Conservation (phyloP, 1,284 basidiomycete genomes). For the Ustilago hordei region DNA sequence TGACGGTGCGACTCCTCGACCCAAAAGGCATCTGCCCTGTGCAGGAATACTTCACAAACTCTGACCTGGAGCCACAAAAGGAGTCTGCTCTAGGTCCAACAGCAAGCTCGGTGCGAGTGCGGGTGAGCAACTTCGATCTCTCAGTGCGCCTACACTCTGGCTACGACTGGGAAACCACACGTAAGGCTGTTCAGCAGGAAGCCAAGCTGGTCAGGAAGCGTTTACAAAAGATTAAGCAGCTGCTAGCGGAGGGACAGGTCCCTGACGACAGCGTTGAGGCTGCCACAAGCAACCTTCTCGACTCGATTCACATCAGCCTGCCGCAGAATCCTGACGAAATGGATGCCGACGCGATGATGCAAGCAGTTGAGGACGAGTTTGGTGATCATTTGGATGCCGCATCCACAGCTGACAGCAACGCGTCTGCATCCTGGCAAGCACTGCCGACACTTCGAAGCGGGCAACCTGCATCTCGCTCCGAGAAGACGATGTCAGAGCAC, state of each 20-base stretch:
- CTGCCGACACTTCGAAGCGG: slow-evolving; percentile 25
- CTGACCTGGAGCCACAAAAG: slow-evolving; percentile 36
- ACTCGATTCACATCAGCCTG: slow-evolving; percentile 79
- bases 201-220: slow-evolving; percentile 86
- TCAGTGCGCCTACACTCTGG: slow-evolving; percentile 70
- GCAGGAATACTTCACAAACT: slow-evolving; percentile 52
- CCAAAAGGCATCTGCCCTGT: slow-evolving; percentile 72
- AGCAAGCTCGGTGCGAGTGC: slow-evolving; percentile 46
- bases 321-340: slow-evolving; percentile 46
- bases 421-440: slow-evolving; percentile 56
- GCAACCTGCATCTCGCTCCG: slow-evolving; percentile 1
- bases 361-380: slow-evolving; percentile 86
- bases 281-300: slow-evolving; percentile 84
- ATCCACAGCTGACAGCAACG: slow-evolving; percentile 36
- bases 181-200: slow-evolving; percentile 86
- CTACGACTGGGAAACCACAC: slow-evolving; percentile 90
- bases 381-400: slow-evolving; percentile 72
- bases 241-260: slow-evolving; percentile 90
- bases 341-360: slow-evolving; percentile 75
- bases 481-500: background rate
- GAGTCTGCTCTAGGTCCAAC: slow-evolving; percentile 29
- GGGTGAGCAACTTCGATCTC: slow-evolving; percentile 50
- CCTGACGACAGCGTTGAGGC: slow-evolving; percentile 85
- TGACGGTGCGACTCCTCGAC: slow-evolving; percentile 84
- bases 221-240: slow-evolving; percentile 89